Base-by-base conservation (phyloP, 2,329 filamentous ascomycete genomes). In the Aspergillus ochraceus region DNA sequence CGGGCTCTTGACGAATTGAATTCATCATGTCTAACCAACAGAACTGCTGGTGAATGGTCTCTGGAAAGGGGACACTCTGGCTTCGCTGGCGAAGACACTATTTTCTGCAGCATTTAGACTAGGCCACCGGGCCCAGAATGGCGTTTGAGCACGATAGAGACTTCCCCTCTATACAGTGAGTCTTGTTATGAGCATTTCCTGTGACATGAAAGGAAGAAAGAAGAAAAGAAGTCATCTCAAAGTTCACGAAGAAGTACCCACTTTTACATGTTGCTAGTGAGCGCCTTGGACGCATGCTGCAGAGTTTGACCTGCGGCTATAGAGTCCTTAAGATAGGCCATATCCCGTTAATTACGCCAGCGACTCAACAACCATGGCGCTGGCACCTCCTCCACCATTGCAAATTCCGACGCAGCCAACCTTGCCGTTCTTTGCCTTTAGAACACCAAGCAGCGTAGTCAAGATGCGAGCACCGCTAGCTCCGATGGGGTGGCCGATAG, bases 311-410 rank as follows among this genome's bases (percentile, higher is more conserved):
- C 17, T 42, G 14, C 36, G 4, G 8, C 8, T 14, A 42, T 42
- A 17, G 36, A n/a, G 6, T 8, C 14, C 36, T 42, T n/a, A n/a
- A 42, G 6, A 17, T 42, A 32, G 49, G 12, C 14, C 5, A 42
- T 20, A n/a, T 17, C 52, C 17, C 24, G 12, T 42, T 17, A 54
- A 24, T 72, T 71, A 79, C 58, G 76, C 70, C 63, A 81, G 67
- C 51, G 74, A 77, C 84, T 99, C 95, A 71, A 99, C 87, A 64
- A 99, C 91, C 67, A 99, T 81, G 60, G 95, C 95, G 71, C 91
- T 96, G 61, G 95, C 95, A 76, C 95, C 95, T 70, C 95, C 95
- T 59, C 95, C 95, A 66, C 95, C 95, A 78, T 99, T 99, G 87
- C 95, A 99, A 74, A 99, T 98, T 72, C 91, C 95, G 45, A 91